Evolutionary conservation across 1,284 basidiomycete species (phyloP).

Genomic region (Ganoderma multipileum): DNA sequence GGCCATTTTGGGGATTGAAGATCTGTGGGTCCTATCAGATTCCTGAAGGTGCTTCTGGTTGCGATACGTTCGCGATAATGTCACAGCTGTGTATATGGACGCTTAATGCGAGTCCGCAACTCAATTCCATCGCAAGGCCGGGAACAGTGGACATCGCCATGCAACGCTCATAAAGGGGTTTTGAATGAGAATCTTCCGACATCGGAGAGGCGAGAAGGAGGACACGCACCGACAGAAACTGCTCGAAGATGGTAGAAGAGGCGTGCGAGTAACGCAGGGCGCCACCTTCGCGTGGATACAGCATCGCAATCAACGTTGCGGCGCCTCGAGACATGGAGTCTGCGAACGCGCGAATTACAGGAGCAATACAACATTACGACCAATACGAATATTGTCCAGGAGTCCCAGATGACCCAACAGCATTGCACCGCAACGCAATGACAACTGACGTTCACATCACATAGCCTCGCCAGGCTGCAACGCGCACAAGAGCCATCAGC

Average conservation of each 20-base stretch:
- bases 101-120: neutral
- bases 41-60: neutral
- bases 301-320: neutral
- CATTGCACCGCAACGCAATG: neutral
- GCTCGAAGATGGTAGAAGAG: neutral
- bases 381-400: neutral
- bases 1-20: neutral
- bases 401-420: neutral
- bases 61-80: neutral
- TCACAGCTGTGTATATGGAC: neutral
- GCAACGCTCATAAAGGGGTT: neutral
- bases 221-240: neutral
- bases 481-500: neutral
- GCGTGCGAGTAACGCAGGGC: neutral
- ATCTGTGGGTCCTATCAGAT: constrained; percentile 3
- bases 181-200: neutral
- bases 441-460: neutral
- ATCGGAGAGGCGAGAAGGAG: neutral
- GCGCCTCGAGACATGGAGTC: neutral
- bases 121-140: neutral
- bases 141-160: neutral
- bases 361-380: neutral
- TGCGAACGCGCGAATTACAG: neutral
- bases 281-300: neutral
- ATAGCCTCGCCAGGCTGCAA: constrained; percentile 1